phyloP scores from a whole-genome alignment of 352 stramenopile species.

The Pythium sukuiense region DNA sequence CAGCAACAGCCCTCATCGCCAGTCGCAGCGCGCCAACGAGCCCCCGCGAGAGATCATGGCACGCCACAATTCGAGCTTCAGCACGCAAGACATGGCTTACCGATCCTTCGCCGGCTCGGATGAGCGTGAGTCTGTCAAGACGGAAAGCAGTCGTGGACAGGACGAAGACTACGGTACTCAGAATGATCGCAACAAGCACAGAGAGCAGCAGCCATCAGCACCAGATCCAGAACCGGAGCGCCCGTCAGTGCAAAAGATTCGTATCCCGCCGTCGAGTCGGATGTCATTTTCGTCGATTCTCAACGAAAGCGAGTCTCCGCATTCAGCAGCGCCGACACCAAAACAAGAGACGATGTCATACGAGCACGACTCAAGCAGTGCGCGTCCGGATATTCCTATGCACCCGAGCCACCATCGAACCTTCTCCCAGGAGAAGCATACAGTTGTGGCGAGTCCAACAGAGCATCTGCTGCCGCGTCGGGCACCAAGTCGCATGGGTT shows the following conservation, averaged over 20 bases:
- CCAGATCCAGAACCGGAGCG: slow-evolving; percentile 16
- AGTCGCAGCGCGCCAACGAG: slow-evolving; percentile 3
- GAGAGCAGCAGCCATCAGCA: slow-evolving; percentile 21
- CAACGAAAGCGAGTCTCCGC: slow-evolving; percentile 82
- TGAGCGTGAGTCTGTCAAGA: neutral
- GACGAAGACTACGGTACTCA: neutral
- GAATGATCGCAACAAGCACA: neutral
- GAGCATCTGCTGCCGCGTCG: slow-evolving; percentile 54
- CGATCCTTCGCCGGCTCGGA: neutral
- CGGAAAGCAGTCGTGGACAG: neutral
- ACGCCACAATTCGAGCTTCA: slow-evolving; percentile 10
- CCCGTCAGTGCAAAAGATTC: slow-evolving; percentile 27
- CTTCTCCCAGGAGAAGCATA: slow-evolving; percentile 21
- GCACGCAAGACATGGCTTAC: slow-evolving; percentile 7
- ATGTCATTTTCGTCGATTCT: slow-evolving; percentile 91
- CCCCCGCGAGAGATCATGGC: slow-evolving; percentile 13
- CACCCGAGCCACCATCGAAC: slow-evolving; percentile 17
- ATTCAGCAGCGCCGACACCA: slow-evolving; percentile 44
- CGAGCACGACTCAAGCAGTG: neutral
- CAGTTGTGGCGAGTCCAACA: slow-evolving; percentile 46
- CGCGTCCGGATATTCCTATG: slow-evolving; percentile 27
- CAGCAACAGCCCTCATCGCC: slow-evolving; percentile 18
- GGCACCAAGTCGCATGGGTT: slow-evolving; percentile 56
- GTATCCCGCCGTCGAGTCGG: slow-evolving; percentile 51
- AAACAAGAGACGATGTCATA: slow-evolving; percentile 21